A percentile compares a stretch with the other conserved stretches of the same genome.
Evolutionary conservation across 2,329 filamentous ascomycete species (phyloP).

Genomic region (Ophiostoma ips): DNA sequence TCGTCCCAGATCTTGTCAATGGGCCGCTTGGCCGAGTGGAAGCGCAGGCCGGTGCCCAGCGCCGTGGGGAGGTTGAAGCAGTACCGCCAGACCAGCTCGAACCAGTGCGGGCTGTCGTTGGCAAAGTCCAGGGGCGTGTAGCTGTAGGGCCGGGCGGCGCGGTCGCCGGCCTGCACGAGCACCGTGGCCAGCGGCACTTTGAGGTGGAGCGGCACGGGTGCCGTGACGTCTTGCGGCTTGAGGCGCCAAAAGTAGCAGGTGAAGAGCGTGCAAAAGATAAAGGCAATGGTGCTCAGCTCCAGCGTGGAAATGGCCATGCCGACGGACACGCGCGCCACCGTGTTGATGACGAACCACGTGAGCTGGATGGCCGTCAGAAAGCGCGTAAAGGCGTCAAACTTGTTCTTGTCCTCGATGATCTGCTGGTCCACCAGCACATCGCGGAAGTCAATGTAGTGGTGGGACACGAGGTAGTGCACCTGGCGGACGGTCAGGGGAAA

Average conservation of each 20-base stretch:
- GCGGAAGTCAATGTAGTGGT: constrained; percentile 18
- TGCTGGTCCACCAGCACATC: constrained; percentile 10
- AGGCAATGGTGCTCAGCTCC: constrained; percentile 18
- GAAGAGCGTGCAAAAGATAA: constrained; percentile 8
- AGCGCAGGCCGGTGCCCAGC: not conserved
- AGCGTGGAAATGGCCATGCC: constrained; percentile 17
- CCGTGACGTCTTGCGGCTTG: not conserved
- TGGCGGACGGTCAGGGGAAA: constrained; percentile 26
- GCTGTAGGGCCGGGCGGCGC: not conserved
- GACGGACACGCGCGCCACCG: constrained; percentile 11
- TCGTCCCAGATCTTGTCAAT: constrained; percentile 4
- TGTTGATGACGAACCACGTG: constrained; percentile 16
- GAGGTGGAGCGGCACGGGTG: not conserved
- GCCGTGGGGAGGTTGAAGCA: not conserved
- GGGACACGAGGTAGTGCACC: constrained; percentile 18
- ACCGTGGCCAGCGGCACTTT: not conserved
- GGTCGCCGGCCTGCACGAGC: not conserved
- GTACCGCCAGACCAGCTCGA: not conserved
- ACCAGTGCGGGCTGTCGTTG: not conserved
- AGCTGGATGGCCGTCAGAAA: constrained; percentile 16
- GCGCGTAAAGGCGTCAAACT: constrained; percentile 17
- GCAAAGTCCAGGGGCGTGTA: constrained; percentile 1
- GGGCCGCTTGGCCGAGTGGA: not conserved
- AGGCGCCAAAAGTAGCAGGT: not conserved
- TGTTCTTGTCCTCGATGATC: constrained; percentile 20